Conservation (phyloP, 495 filamentous ascomycete species). For the Podospora pseudopauciseta region DNA sequence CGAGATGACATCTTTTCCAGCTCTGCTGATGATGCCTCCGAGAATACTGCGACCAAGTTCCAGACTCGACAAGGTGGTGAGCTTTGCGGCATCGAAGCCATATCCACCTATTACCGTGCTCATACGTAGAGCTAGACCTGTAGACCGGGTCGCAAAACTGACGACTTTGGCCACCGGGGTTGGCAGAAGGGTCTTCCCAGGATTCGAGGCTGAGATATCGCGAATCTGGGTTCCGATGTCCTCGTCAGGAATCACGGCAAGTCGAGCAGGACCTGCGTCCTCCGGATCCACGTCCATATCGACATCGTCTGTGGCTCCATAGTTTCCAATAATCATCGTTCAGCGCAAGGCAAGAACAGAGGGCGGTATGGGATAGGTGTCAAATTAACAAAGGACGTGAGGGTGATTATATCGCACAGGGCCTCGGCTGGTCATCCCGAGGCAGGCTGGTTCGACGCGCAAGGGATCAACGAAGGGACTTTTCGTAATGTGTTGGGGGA, state of each 20-base stretch:
- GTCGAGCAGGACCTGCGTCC: slow-evolving; percentile 1
- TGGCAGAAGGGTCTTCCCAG: slow-evolving; percentile 62
- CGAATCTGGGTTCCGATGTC: slow-evolving; percentile 19
- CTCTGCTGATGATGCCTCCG: slow-evolving; percentile 62
- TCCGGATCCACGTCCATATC: slow-evolving; percentile 9
- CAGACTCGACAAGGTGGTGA: slow-evolving; percentile 65
- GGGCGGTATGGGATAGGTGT: not conserved
- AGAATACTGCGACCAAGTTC: slow-evolving; percentile 65
- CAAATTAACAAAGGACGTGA: not conserved
- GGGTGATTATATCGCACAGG: not conserved
- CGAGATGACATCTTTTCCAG: slow-evolving; percentile 62
- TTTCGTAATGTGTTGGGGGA: not conserved
- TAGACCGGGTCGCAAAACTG: slow-evolving; percentile 64
- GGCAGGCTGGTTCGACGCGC: not conserved
- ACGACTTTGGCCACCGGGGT: slow-evolving; percentile 64
- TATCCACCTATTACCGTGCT: slow-evolving; percentile 62
- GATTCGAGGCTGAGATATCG: slow-evolving; percentile 21
- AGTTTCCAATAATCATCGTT: slow-evolving; percentile 2
- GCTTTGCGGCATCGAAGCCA: slow-evolving; percentile 61
- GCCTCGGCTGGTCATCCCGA: not conserved
- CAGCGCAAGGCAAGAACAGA: not conserved
- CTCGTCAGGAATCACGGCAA: slow-evolving; percentile 16
- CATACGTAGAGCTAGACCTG: slow-evolving; percentile 67
- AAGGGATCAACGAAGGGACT: not conserved
- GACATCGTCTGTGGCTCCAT: not conserved